Percentiles rank a stretch among this genome's conserved stretches.
These are phyloP conservation scores for Acanthochlamys bracteata DNA, from an alignment of 106 monocot genomes.

Conservation along the genomic window DNA sequence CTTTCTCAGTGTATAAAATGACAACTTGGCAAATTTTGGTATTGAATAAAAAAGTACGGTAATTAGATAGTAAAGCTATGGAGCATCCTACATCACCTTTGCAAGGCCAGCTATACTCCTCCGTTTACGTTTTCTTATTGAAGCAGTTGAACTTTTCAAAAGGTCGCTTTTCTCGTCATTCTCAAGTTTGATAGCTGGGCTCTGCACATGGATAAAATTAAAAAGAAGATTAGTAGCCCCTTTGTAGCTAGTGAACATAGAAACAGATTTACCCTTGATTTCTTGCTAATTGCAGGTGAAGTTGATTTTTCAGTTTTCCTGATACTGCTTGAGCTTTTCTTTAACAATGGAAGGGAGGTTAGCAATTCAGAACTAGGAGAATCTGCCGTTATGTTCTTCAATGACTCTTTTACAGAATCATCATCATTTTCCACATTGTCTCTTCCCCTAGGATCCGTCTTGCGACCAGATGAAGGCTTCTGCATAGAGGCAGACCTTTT, in stretches of 20 bases:
- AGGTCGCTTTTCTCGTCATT: conserved; percentile 9
- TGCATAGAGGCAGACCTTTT: conserved; percentile 45
- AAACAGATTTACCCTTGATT: conserved; percentile 29
- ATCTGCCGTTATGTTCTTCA: conserved; percentile 10
- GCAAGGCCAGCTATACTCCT: conserved; percentile 48
- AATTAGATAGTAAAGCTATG: too few relatives aligned
- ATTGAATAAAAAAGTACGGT: too few relatives aligned
- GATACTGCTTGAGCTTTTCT: conserved; percentile 25
- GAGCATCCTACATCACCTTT: conserved; percentile 37
- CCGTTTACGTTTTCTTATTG: conserved; percentile 47
- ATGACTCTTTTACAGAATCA: background rate
- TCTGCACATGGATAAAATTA: conserved; percentile 22
- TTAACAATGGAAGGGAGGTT: conserved; percentile 20
- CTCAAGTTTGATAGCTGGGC: conserved; percentile 9
- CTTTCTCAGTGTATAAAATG: too few relatives aligned
- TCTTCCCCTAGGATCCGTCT: conserved; percentile 18
- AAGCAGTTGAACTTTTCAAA: conserved; percentile 21
- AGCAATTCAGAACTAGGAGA: conserved; percentile 25
- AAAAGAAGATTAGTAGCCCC: background rate
- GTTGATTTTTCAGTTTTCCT: conserved; percentile 22
- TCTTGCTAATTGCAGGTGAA: conserved; percentile 4
- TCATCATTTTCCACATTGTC: conserved; percentile 12
- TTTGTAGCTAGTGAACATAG: background rate
- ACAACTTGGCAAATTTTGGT: too few relatives aligned
- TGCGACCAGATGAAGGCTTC: conserved; percentile 21